Base-by-base conservation (phyloP, 768 basidiomycete genomes). In the Russula foetens region DNA sequence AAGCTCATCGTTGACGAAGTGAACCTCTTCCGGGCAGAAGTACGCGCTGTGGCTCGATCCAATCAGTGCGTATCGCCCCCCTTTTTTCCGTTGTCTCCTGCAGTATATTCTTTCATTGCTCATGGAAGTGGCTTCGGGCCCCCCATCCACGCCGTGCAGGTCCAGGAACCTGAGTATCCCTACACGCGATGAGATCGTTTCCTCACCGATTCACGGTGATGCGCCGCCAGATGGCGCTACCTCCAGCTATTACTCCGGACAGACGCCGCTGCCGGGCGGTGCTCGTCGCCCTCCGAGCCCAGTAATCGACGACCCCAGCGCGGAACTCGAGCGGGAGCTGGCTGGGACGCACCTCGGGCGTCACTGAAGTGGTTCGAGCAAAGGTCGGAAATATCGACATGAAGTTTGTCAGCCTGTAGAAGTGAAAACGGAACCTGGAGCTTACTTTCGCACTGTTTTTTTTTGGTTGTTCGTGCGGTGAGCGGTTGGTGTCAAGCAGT, bases 1-100 rank as follows among this genome's bases (percentile, higher is more conserved):
- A 84, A 82, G 64, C 74, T 98, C 71, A 99, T 99, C 67, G 84
- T 98, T 24, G 84, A 95, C 29, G 95, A 98, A 72, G 96, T 98
- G 41, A 84, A 84, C 62, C 71, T 80, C 14, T 98, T 99, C 84
- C 84, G 97, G 39, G 81, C 87, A 9, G 86, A 94, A 70, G 95
- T 98, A 8, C 83, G 96, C 57, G 79, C 82, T 1, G 76, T 83
- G 11, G 84, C 84, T 5, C 88, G 89, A 70, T 81, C 88, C 48
- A 84, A 86, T 53, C 87, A 84, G 89, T 88, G 58, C 43, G 74
- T 69, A 24, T 38, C 63, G 58, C 49, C 1, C 54, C 39, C 24
- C 29, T 45, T 14, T 21, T 19, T 35, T 35, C 23, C 21, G 35
- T 15, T 17, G 2, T 15, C 46, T 26, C 5, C 6, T 19, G 15